Conservation (phyloP, 2,329 filamentous ascomycete species). For the Neophaeococcomyces mojaviensis region DNA sequence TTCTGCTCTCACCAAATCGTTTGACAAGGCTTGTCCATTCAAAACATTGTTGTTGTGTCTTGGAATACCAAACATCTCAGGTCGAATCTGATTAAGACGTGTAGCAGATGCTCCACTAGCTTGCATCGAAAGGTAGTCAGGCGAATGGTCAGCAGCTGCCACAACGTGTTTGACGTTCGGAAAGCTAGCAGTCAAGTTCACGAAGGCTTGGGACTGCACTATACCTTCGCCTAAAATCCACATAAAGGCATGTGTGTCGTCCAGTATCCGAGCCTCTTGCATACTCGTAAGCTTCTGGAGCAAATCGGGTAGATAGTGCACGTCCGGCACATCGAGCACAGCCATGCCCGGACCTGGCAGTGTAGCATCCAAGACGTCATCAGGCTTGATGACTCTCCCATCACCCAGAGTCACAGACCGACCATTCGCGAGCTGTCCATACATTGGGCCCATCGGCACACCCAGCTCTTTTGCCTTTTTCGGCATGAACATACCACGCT, state of each 20-base stretch:
- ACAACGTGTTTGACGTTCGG: conserved; percentile 64
- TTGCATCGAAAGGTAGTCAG: conserved; percentile 67
- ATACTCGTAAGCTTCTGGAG: conserved; percentile 49
- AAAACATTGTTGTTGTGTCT: conserved; percentile 51
- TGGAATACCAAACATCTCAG: conserved; percentile 64
- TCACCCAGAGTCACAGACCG: conserved; percentile 55
- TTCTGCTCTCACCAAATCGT: not conserved
- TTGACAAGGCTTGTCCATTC: not conserved
- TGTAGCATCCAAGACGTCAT: conserved; percentile 71
- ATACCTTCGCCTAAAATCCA: conserved; percentile 75
- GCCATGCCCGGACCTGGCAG: conserved; percentile 66
- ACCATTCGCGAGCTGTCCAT: conserved; percentile 54
- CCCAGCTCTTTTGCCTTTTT: conserved; percentile 57
- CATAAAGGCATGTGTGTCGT: conserved; percentile 59
- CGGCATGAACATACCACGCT: conserved; percentile 73
- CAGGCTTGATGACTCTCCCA: conserved; percentile 66
- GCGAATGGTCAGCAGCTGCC: conserved; percentile 63
- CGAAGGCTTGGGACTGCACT: conserved; percentile 53
- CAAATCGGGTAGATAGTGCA: conserved; percentile 62
- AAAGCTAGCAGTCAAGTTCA: conserved; percentile 60
- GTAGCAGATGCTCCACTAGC: conserved; percentile 60
- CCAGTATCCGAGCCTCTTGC: conserved; percentile 49
- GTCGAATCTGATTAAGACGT: conserved; percentile 65
- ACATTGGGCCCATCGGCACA: conserved; percentile 54
- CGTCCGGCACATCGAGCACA: conserved; percentile 68